Evolutionary conservation across 2,329 filamentous ascomycete species (phyloP).

Genomic region (Lithohypha guttulata): DNA sequence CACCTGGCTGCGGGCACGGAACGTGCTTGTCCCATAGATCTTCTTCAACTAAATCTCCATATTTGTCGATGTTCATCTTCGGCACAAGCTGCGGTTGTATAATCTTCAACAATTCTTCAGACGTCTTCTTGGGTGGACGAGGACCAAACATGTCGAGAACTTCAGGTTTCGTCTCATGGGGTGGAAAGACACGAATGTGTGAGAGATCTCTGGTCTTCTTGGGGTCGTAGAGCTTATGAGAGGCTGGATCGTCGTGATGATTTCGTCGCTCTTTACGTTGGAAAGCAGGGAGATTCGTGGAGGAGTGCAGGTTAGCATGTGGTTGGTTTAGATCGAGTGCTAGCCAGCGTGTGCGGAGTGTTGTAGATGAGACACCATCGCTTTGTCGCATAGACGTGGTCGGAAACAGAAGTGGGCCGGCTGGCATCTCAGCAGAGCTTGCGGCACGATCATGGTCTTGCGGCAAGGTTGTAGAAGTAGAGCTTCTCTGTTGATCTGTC

Average conservation of each 20-base stretch:
- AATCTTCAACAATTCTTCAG: constrained; percentile 2
- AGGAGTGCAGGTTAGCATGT: constrained; percentile 8
- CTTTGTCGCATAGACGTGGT: constrained; percentile 10
- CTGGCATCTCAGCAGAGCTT: background rate
- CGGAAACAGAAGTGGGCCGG: constrained; percentile 10
- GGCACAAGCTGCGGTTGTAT: constrained; percentile 5
- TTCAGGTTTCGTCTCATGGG: constrained; percentile 16
- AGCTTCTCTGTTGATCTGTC: constrained; percentile 3
- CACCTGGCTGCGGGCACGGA: constrained; percentile 58
- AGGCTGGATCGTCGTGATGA: constrained; percentile 10
- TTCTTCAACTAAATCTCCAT: constrained; percentile 5
- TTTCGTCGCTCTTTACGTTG: constrained; percentile 14
- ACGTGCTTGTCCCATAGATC: constrained; percentile 24
- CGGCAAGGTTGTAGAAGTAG: background rate
- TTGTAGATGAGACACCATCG: constrained; percentile 6
- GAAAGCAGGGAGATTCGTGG: background rate
- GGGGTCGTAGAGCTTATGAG: constrained; percentile 11
- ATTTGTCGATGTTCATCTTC: background rate
- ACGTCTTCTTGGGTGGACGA: constrained; percentile 5
- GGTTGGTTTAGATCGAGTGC: constrained; percentile 34
- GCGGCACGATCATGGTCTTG: background rate
- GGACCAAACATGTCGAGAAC: constrained; percentile 18
- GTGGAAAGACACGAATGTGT: constrained; percentile 19
- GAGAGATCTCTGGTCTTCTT: constrained; percentile 11
- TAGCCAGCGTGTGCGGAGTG: constrained; percentile 57